These are phyloP conservation scores for Chrysoporthe puriensis DNA, from an alignment of 2,329 filamentous ascomycete species.

Conservation along the genomic window DNA sequence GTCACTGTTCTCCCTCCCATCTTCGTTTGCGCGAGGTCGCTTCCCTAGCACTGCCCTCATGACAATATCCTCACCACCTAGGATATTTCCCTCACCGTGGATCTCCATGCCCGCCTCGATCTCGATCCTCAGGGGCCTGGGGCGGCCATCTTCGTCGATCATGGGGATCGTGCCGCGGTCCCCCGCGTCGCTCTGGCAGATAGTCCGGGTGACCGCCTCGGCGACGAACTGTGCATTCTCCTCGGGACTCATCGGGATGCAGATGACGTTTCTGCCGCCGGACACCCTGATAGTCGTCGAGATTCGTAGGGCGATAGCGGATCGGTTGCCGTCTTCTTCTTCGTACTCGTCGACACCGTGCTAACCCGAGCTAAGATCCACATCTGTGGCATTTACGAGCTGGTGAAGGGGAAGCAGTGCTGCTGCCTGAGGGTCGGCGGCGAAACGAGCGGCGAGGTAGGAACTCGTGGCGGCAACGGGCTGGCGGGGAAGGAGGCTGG, in stretches of 20 bases:
- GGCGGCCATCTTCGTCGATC: conserved; percentile 49
- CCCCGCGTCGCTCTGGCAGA: conserved; percentile 47
- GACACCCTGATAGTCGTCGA: conserved; percentile 51
- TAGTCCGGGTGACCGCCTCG: conserved; percentile 47
- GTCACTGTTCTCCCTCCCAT: neutral
- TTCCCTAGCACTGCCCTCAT: conserved; percentile 16
- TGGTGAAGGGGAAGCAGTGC: neutral
- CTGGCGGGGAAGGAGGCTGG: conserved; percentile 23
- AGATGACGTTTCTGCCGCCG: conserved; percentile 54
- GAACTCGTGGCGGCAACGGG: neutral
- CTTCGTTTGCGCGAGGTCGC: conserved; percentile 14
- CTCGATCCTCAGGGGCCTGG: conserved; percentile 46
- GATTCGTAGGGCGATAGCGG: conserved; percentile 52
- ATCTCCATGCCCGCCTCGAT: conserved; percentile 52
- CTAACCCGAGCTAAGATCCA: neutral
- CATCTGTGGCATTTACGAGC: neutral
- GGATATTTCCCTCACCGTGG: conserved; percentile 48
- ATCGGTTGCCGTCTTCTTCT: conserved; percentile 34
- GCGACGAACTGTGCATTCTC: conserved; percentile 48
- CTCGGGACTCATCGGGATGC: conserved; percentile 42
- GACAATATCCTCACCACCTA: conserved; percentile 39
- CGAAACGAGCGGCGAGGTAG: neutral
- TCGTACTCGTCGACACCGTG: conserved; percentile 30
- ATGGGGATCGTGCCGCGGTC: conserved; percentile 46
- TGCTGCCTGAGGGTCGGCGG: neutral